phyloP scores from a whole-genome alignment of 1,284 basidiomycete genomes.

The Cutaneotrichosporon cutaneum region DNA sequence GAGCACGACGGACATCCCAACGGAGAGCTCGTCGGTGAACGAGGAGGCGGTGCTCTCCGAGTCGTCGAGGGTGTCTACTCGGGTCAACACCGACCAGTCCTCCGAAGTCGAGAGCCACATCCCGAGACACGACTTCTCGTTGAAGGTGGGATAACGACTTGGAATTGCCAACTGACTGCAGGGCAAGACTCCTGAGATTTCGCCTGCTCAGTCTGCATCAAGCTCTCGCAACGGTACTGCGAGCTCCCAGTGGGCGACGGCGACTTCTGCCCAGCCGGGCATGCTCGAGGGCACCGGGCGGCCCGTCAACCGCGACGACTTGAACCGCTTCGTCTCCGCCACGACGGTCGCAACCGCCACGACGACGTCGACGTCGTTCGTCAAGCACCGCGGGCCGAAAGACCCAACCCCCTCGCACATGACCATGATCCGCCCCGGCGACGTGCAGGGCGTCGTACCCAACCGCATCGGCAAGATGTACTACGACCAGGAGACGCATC shows the following conservation, averaged over 20 bases:
- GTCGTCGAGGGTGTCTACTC: conserved; percentile 40
- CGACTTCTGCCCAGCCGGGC: background rate
- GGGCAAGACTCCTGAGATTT: background rate
- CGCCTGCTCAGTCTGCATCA: background rate
- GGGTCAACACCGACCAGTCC: conserved; percentile 21
- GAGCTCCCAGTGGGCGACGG: background rate
- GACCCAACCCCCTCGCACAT: conserved; percentile 31
- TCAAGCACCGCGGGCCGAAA: conserved; percentile 73
- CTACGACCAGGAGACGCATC: conserved; percentile 73
- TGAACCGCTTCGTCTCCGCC: conserved; percentile 77
- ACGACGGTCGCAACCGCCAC: conserved; percentile 61
- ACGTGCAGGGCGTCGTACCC: conserved; percentile 63
- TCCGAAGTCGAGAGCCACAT: conserved; percentile 14
- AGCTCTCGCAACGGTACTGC: background rate
- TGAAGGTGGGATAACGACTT: background rate
- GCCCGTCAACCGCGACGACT: conserved; percentile 58
- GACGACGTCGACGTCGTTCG: conserved; percentile 74
- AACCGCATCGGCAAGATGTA: conserved; percentile 81
- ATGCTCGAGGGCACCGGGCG: conserved; percentile 19
- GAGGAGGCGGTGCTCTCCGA: conserved; percentile 26
- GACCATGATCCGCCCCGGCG: conserved; percentile 68
- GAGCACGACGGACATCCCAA: conserved; percentile 23
- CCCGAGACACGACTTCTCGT: conserved; percentile 1
- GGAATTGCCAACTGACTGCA: background rate
- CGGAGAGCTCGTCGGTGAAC: background rate